Base-by-base conservation (phyloP, 805 yeast genomes). In the Lipomyces yamanashiensis region DNA sequence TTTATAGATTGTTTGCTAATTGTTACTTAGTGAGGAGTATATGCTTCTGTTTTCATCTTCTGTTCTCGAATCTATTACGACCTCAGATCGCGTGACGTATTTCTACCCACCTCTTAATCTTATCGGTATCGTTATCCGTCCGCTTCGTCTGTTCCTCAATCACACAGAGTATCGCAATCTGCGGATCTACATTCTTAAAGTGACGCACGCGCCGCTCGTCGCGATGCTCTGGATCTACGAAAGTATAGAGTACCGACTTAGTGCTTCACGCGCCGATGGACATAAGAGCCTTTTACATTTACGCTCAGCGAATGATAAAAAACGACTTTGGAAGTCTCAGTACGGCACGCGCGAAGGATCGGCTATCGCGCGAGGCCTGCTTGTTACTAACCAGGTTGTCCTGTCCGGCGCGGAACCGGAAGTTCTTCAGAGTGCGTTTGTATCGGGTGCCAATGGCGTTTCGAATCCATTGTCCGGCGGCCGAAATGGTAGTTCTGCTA, bases 61-160 rank as follows among this genome's bases (percentile, higher is more conserved):
- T 1, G 77, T 74, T 6, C 70, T 73, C 39, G 76, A 74, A 54
- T 63, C 74, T 3, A 72, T 74, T 52, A 69, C 74, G 15, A 74
- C 74, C 2, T 71, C 75, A 12, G 76, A 74, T 57, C 67, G 72
- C 13, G 70, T 74, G 21, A 72, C 75, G 0, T 74, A 74, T 52
- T 73, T 73, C 54, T 74, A 73, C 49, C 76, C 76, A 4, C 76
- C 76, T 23, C 56, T 74, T 37, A 74, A 74, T 59, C 62, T 74
- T 39, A 61, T 62, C 43, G 71, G 70, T n/a, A 50, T 74, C 39
- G 40, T 72, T 7, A 62, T 74, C 49, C 67, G 76, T 23, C 76
- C 76, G 12, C 54, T 74, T 15, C 60, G 74, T 9, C 58, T 71
- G 48, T 48, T 71, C 19, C 53, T 74, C 28, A 56, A 51, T 17